Percentiles rank a stretch among this genome's conserved stretches.
phyloP scores from a whole-genome alignment of 2,329 filamentous ascomycete genomes.

The Exophiala viscosa region DNA sequence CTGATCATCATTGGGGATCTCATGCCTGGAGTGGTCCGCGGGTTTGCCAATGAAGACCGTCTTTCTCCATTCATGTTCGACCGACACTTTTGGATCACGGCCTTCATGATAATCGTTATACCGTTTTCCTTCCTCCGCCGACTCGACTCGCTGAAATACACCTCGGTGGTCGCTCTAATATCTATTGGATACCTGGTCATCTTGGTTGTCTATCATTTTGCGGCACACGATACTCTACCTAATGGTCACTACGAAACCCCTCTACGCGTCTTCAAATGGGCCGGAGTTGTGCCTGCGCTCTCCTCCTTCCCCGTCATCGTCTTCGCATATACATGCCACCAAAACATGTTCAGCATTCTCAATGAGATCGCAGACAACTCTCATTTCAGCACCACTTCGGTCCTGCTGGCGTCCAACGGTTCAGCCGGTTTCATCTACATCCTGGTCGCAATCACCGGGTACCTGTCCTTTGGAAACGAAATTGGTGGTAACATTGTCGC shows the following conservation, averaged over 20 bases:
- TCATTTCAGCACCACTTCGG: conserved; percentile 70
- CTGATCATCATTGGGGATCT: conserved; percentile 97
- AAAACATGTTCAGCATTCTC: conserved; percentile 99
- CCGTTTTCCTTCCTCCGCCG: conserved; percentile 87
- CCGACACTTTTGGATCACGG: conserved; percentile 95
- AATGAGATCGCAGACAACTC: conserved; percentile 90
- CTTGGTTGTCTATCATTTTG: conserved; percentile 88
- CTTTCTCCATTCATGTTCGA: conserved; percentile 74
- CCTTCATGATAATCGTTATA: conserved; percentile 87
- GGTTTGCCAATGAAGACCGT: conserved; percentile 65
- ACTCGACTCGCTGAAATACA: conserved; percentile 95
- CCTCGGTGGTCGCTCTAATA: conserved; percentile 82
- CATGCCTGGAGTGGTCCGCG: conserved; percentile 89
- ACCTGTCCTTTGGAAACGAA: conserved; percentile 88
- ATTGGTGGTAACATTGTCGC: conserved; percentile 89
- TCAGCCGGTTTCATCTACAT: conserved; percentile 83
- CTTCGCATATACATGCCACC: conserved; percentile 99
- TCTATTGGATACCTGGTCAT: conserved; percentile 94
- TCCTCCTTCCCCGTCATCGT: conserved; percentile 91
- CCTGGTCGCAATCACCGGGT: conserved; percentile 89
- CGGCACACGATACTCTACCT: conserved; percentile 68
- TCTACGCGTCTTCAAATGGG: conserved; percentile 74
- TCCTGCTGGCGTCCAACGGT: conserved; percentile 80
- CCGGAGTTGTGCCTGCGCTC: conserved; percentile 71
- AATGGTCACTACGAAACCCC: conserved; percentile 58